Evolutionary conservation across 1,139 yeast species (phyloP), one percentile per base, ranked within the genome.

Genomic region (Groenewaldozyma auringiensis): DNA sequence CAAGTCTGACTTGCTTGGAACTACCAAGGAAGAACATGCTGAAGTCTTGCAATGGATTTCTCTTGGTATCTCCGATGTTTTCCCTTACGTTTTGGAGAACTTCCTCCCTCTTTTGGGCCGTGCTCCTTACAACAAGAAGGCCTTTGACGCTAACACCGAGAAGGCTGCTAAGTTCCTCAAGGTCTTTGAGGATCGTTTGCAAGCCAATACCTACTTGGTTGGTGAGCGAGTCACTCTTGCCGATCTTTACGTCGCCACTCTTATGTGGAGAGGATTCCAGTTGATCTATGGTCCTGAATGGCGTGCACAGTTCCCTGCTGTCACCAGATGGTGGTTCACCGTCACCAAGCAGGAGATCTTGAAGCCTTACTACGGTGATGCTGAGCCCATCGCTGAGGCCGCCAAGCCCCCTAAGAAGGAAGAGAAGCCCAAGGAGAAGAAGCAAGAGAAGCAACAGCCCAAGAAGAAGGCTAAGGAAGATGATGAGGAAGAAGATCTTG

Each of bases 181-280:
- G 29, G 42, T 59, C 34, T 41, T 59, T 41, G 66, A 66, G 53
- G 47, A 54, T 45, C 58, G 58, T 51, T 77, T 92, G 62, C 65
- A 72, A 54, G 76, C 79, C 63, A 77, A 75, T 80, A 87, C 96
- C 53, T 92, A 76, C 75, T 79, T 92, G 66, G 96, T 82, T 61
- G 94, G 95, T 65, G 96, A 89, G 74, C 78, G 92, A 72, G 63
- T 85, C 61, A 73, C 96, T 47, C 66, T 82, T 54, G 97, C 96
- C 63, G 98, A 92, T 71, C 65, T 86, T 59, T 75, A 76, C 61
- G 69, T 74, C 58, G 89, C 83, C 57, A 62, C 80, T 51, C 63
- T 72, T 55, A 69, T 79, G 59, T 61, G 68, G 65, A 78, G 89
- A 71, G 83, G 81, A 53, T 85, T 84, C 74, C 69, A 75, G 56